Evolutionary conservation across 768 basidiomycete species (phyloP), one percentile per base, ranked within the genome.

Genomic region (Leccinum uliginosum): DNA sequence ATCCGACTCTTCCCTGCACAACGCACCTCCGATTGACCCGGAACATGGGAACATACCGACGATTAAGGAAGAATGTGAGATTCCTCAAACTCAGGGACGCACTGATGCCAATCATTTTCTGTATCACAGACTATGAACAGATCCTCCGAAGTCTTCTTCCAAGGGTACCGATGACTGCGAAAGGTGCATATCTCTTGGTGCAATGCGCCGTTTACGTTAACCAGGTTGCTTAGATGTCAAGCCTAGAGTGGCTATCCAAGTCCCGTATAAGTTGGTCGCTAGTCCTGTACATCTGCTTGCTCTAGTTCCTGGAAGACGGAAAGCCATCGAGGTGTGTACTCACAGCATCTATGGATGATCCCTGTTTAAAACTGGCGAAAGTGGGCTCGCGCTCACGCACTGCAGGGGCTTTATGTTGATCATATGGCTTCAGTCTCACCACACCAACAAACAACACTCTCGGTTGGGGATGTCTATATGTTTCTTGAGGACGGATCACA

Each of bases 381-480:
- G 80, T 78, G 78, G 79, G 73, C 66, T 15, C 74, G 80, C 6
- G 77, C 79, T 30, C 72, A 72, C n/a, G 71, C 73, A 19, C 59
- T 80, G 14, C 71, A 70, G 23, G 64, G 65, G 8, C 73, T 75
- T 26, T 80, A 80, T 53, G 62, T 71, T 10, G 62, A 72, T n/a
- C 57, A 60, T 35, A 61, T 65, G 51, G 38, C 55, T 8, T 59
- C 66, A 2, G 47, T 65, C 21, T 56, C 70, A 30, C 59, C 62
- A 3, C 51, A 43, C 19, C 68, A 54, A 29, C 55, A 44, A 34
- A 64, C 71, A 21, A 50, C 60, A 9, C 66, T 79, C 19, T 74
- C 72, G 6, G 68, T 72, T 3, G 76, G 71, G 9, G 79, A 80
- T 40, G 73, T 81, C 8, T 79, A 74, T 58, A 70, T 63, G 35